A percentile compares a stretch with the other conserved stretches of the same genome.
These are phyloP conservation scores for Solanum tarapatanum DNA, from an alignment of 257 asterid species.

Conservation along the genomic window DNA sequence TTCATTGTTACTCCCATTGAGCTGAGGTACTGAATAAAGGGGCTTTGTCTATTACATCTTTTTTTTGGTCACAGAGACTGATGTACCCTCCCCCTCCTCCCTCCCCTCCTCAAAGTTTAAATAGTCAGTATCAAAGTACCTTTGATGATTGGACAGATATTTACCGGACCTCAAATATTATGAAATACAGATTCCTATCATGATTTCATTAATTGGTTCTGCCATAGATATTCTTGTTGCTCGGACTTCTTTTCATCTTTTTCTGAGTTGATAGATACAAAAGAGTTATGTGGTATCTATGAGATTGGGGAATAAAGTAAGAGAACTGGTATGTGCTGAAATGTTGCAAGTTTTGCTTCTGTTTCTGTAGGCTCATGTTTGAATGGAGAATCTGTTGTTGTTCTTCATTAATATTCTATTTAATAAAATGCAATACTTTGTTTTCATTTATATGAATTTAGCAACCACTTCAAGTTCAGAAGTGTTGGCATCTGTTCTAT, in stretches of 20 bases:
- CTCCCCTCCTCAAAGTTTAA: background rate
- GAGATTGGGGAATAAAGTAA: background rate
- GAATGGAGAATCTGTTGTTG: background rate
- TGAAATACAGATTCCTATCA: background rate
- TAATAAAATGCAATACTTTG: background rate
- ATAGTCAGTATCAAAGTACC: background rate
- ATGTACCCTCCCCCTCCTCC: background rate
- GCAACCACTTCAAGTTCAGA: background rate
- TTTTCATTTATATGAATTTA: background rate
- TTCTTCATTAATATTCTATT: background rate
- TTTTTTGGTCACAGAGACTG: background rate
- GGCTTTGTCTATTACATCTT: background rate
- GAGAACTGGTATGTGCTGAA: background rate
- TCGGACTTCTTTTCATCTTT: background rate
- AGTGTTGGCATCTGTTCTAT: background rate
- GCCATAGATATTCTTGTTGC: background rate
- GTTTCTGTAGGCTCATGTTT: background rate
- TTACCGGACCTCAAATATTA: background rate
- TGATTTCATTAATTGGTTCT: background rate
- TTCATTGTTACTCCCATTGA: conserved; percentile 81
- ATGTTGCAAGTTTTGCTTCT: background rate
- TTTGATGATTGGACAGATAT: background rate
- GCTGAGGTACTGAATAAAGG: conserved; percentile 35
- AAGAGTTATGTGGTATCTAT: background rate
- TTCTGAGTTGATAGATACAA: background rate